These are phyloP conservation scores for Lasiodiplodia hormozganensis DNA, from an alignment of 2,329 filamentous ascomycete genomes.

Conservation along the genomic window DNA sequence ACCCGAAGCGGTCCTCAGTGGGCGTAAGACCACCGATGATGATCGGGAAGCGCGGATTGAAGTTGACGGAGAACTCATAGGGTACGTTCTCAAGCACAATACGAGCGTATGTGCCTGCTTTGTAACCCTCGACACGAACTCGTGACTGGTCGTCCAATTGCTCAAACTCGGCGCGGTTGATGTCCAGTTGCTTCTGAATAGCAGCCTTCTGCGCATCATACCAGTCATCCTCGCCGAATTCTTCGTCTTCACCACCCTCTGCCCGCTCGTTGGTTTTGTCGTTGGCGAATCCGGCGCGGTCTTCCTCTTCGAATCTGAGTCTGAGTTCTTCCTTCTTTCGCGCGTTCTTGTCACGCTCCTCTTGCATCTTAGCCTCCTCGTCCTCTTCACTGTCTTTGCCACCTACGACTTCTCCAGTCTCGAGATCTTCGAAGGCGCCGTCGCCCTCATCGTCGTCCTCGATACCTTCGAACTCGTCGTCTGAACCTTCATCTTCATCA, in stretches of 20 bases:
- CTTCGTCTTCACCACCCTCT: constrained; percentile 71
- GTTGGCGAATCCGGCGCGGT: constrained; percentile 93
- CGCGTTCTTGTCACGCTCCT: constrained; percentile 89
- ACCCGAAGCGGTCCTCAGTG: constrained; percentile 95
- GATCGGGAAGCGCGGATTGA: constrained; percentile 82
- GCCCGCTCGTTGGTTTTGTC: constrained; percentile 80
- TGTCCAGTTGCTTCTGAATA: constrained; percentile 93
- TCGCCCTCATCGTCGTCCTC: constrained; percentile 71
- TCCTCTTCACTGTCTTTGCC: constrained; percentile 50
- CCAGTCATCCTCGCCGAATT: constrained; percentile 98
- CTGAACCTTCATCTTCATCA: constrained; percentile 60
- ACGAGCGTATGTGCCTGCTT: constrained; percentile 90
- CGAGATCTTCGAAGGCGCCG: constrained; percentile 84
- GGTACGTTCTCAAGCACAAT: constrained; percentile 89
- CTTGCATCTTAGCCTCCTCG: constrained; percentile 69
- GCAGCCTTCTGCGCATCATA: constrained; percentile 95
- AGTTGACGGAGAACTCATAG: constrained; percentile 84
- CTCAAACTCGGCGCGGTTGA: constrained; percentile 94
- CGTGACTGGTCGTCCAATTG: constrained; percentile 84
- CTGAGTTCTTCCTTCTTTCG: constrained; percentile 93
- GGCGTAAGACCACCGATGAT: constrained; percentile 90
- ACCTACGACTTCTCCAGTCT: constrained; percentile 71
- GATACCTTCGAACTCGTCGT: constrained; percentile 61
- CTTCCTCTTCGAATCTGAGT: constrained; percentile 94
- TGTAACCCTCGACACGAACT: constrained; percentile 84